phyloP scores from a whole-genome alignment of 768 basidiomycete species.

The Tricholomella constricta region DNA sequence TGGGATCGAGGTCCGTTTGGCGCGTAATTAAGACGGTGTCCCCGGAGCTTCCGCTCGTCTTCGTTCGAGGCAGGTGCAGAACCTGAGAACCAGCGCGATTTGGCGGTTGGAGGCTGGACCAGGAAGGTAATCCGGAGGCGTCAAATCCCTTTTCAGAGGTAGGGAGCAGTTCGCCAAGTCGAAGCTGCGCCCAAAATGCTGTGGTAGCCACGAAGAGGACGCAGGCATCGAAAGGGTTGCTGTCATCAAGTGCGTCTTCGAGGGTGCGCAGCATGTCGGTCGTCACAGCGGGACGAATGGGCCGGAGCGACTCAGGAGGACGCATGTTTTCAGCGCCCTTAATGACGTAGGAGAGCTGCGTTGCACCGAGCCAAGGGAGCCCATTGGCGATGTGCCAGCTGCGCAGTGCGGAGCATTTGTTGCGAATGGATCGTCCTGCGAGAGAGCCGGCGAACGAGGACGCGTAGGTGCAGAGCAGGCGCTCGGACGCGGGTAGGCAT shows the following conservation, averaged over 20 bases:
- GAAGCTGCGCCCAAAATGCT: slow-evolving; percentile 34
- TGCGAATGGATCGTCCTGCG: slow-evolving; percentile 20
- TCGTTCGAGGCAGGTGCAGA: slow-evolving; percentile 28
- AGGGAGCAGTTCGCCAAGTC: slow-evolving; percentile 33
- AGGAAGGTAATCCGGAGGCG: slow-evolving; percentile 2
- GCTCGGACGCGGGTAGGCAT: slow-evolving; percentile 26
- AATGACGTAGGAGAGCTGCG: slow-evolving; percentile 23
- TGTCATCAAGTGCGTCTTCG: no score
- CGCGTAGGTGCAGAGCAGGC: slow-evolving; percentile 30
- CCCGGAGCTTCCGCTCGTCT: slow-evolving; percentile 19
- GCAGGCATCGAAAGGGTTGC: slow-evolving; percentile 23
- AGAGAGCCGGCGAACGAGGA: slow-evolving; percentile 21
- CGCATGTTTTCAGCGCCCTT: slow-evolving; percentile 25
- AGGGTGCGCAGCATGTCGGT: background rate
- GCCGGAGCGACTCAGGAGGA: no score
- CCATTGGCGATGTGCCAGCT: slow-evolving; percentile 35
- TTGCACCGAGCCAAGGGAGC: slow-evolving; percentile 20
- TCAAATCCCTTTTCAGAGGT: background rate
- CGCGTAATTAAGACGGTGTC: slow-evolving; percentile 18
- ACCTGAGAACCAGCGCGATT: slow-evolving; percentile 11
- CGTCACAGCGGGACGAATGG: no score
- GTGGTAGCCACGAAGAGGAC: slow-evolving; percentile 21
- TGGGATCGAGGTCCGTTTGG: slow-evolving; percentile 20
- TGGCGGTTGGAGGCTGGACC: background rate
- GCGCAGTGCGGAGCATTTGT: slow-evolving; percentile 26